Base-by-base conservation (phyloP, 805 yeast species). In the Brettanomyces anomalus region DNA sequence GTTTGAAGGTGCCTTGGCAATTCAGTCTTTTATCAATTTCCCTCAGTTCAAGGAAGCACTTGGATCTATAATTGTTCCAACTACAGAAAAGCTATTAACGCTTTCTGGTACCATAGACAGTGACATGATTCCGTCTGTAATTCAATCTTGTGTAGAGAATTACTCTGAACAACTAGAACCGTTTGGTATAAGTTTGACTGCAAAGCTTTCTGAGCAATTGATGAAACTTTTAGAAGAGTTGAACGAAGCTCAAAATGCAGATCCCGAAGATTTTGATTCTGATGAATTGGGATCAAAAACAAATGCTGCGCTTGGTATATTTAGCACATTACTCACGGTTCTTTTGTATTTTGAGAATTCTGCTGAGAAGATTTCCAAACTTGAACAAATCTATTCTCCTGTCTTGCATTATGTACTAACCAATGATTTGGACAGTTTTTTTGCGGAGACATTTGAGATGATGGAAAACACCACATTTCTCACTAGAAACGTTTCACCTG, bases 121-220 rank as follows among this genome's bases (percentile, higher is more conserved):
- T 45, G 98, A 93, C 56, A 76, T 88, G 2, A 73, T 93, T 24
- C 78, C 95, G 18, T 84, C 82, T 19, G 96, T 90, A 5, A 87
- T 90, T 82, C 97, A 90, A 67, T 96, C 89, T 54, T 82, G 93
- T 58, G 97, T 90, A 26, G 96, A 89, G 56, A 77, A 76, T 45
- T 93, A 83, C 62, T 74, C 95, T 4, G 85, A 81, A 49, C 94
- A 90, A 61, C 70, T 90, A 51, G 93, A 89, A 49, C 97, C 98
- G 20, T 90, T 87, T 60, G 95, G 96, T 20, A 74, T 78, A 24
- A 80, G 79, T 43, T 63, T 84, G 50, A 64, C 64, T 68, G 52
- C 62, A 50, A 74, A 79, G 57, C 64, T 83, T 51, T 79, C 82
- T 17, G 82, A 81, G 47, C 97, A 90, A 59, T 81, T 88, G 54